These are phyloP conservation scores for Parachaetomium inaequale DNA, from an alignment of 495 filamentous ascomycete genomes.

Conservation along the genomic window DNA sequence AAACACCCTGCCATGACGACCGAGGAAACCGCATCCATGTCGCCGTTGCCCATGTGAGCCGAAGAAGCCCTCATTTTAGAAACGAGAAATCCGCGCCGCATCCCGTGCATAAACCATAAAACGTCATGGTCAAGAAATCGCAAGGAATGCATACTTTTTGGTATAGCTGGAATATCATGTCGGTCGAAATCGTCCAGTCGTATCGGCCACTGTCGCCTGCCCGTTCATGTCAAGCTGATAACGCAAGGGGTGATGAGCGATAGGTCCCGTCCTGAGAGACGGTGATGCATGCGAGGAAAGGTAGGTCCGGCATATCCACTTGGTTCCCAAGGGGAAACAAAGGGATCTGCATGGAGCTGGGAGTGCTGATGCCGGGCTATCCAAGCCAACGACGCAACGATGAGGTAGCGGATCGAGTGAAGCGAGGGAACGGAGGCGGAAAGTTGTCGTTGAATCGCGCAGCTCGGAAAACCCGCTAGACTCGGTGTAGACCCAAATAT, in stretches of 20 bases:
- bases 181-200: conserved; percentile 6
- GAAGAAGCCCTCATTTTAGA: conserved; percentile 10
- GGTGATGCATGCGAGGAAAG: conserved; percentile 5
- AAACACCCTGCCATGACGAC: conserved; percentile 14
- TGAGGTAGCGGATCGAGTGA: neutral
- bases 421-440: neutral
- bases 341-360: conserved; percentile 8
- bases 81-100: conserved; percentile 16
- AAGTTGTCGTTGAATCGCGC: neutral
- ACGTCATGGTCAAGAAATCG: conserved; percentile 18
- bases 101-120: conserved; percentile 25
- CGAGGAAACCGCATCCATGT: conserved; percentile 12
- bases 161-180: conserved; percentile 7
- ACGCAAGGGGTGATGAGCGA: conserved; percentile 4
- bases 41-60: neutral
- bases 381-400: conserved; percentile 22
- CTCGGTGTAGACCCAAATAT: neutral
- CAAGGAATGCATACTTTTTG: conserved; percentile 15
- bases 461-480: neutral
- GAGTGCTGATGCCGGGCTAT: conserved; percentile 20
- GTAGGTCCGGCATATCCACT: neutral
- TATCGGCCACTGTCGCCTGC: neutral
- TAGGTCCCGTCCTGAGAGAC: conserved; percentile 2
- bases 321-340: neutral
- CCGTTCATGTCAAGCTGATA: neutral